Evolutionary conservation across 1,139 yeast genomes (phyloP).

Genomic region (Geotrichum cucujoidarum): DNA sequence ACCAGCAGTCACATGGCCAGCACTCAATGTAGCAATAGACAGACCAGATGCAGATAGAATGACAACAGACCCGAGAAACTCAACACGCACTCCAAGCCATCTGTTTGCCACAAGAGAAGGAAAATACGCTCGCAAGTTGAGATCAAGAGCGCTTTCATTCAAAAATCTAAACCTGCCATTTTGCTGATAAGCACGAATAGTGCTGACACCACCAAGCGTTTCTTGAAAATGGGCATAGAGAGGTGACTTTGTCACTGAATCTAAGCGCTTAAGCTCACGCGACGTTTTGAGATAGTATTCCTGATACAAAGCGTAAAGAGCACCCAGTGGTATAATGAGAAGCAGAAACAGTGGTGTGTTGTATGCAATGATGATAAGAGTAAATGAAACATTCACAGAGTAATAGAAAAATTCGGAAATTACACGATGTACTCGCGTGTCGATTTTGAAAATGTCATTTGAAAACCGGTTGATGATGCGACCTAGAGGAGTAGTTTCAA

Average conservation of each 20-base stretch:
- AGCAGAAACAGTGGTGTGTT: constrained; percentile 62
- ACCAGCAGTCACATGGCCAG: constrained; percentile 50
- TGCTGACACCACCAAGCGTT: constrained; percentile 62
- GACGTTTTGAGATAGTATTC: constrained; percentile 74
- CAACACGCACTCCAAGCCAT: constrained; percentile 69
- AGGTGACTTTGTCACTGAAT: constrained; percentile 67
- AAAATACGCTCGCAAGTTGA: constrained; percentile 55
- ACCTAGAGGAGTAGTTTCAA: constrained; percentile 68
- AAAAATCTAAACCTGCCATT: constrained; percentile 48
- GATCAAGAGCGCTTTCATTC: constrained; percentile 57
- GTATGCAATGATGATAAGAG: constrained; percentile 62
- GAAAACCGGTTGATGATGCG: constrained; percentile 69
- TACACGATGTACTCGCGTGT: constrained; percentile 65
- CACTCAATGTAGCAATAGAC: constrained; percentile 50
- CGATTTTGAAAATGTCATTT: constrained; percentile 62
- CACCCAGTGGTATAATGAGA: constrained; percentile 46
- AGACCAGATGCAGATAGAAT: constrained; percentile 82
- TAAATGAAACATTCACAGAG: constrained; percentile 52
- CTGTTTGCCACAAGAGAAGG: constrained; percentile 55
- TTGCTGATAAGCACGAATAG: constrained; percentile 58
- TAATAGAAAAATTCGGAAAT: constrained; percentile 41
- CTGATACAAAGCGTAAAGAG: constrained; percentile 74
- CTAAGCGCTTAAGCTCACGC: constrained; percentile 73
- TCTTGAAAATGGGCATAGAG: constrained; percentile 80
- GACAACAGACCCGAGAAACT: constrained; percentile 64